Percentiles rank a stretch among this genome's conserved stretches.
Evolutionary conservation across 306 rosid genomes (phyloP).

Genomic region (Leucaena leucocephala): DNA sequence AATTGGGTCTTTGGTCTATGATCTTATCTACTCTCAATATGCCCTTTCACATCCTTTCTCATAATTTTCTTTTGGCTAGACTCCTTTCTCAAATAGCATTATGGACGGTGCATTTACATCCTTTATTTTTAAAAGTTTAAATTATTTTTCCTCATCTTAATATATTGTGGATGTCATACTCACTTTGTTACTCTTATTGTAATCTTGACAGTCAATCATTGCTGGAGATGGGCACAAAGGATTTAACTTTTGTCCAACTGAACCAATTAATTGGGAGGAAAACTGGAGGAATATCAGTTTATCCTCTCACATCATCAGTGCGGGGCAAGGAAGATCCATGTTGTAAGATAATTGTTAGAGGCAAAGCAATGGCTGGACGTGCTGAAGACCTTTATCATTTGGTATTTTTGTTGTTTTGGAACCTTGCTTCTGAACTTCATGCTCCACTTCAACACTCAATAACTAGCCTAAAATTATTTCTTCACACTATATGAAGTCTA

Average conservation of each 20-base stretch:
- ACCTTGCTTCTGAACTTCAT: not conserved
- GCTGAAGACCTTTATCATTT: conserved; percentile 86
- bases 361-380: conserved; percentile 93
- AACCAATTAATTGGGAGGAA: conserved; percentile 65
- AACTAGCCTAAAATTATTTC: conserved; percentile 6
- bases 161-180: conserved; percentile 21
- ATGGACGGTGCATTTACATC: not conserved
- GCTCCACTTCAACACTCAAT: conserved; percentile 15
- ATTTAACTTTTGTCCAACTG: conserved; percentile 89
- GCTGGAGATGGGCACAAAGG: conserved; percentile 99
- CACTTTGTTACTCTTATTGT: conserved; percentile 31
- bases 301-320: no score
- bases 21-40: conserved; percentile 14
- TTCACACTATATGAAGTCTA: conserved; percentile 31
- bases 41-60: not conserved
- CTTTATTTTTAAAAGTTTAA: conserved; percentile 9
- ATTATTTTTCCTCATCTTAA: conserved; percentile 25
- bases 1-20: conserved; percentile 22
- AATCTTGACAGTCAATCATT: conserved; percentile 82
- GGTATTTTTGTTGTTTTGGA: conserved; percentile 51
- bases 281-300: no score
- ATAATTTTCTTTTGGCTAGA: not conserved
- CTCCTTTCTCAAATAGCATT: not conserved
- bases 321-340: conserved; percentile 77
- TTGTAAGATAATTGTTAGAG: conserved; percentile 83